A percentile compares a stretch with the other conserved stretches of the same genome.
These are phyloP conservation scores for Lactifluus volemus DNA, from an alignment of 768 basidiomycete species.

Conservation along the genomic window DNA sequence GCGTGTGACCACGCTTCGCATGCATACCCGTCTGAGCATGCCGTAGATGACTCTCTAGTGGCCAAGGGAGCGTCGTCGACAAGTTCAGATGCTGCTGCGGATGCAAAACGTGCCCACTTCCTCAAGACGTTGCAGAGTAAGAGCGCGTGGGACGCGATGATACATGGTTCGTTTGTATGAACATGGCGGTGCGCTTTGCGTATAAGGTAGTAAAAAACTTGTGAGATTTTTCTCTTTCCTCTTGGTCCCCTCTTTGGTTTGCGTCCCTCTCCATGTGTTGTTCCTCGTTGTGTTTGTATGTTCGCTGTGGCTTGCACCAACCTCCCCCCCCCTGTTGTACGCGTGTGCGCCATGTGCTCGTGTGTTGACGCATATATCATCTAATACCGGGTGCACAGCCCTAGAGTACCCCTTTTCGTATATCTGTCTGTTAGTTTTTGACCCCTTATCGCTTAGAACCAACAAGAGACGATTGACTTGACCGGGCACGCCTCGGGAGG, in stretches of 20 bases:
- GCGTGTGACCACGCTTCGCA: neutral
- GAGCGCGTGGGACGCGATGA: constrained; percentile 58
- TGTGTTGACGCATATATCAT: neutral
- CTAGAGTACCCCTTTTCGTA: neutral
- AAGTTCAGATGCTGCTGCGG: constrained; percentile 16
- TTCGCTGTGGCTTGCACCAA: neutral
- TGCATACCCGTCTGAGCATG: constrained; percentile 4
- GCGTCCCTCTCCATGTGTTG: neutral
- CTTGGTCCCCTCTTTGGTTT: neutral
- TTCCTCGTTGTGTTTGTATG: neutral
- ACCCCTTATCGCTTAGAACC: neutral
- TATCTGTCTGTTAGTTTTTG: no score
- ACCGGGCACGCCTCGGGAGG: neutral
- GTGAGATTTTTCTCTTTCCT: neutral
- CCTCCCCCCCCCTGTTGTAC: neutral
- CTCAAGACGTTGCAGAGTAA: constrained; percentile 51
- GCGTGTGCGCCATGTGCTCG: neutral
- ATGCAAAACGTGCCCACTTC: constrained; percentile 39
- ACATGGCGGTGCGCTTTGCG: neutral
- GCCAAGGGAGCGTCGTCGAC: neutral
- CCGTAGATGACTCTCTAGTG: neutral
- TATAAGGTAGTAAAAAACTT: neutral
- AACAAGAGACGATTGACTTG: neutral
- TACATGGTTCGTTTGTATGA: constrained; percentile 54
- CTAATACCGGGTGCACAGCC: neutral